Evolutionary conservation across 495 filamentous ascomycete species (phyloP).

Genomic region (Aspergillus ellipticus): DNA sequence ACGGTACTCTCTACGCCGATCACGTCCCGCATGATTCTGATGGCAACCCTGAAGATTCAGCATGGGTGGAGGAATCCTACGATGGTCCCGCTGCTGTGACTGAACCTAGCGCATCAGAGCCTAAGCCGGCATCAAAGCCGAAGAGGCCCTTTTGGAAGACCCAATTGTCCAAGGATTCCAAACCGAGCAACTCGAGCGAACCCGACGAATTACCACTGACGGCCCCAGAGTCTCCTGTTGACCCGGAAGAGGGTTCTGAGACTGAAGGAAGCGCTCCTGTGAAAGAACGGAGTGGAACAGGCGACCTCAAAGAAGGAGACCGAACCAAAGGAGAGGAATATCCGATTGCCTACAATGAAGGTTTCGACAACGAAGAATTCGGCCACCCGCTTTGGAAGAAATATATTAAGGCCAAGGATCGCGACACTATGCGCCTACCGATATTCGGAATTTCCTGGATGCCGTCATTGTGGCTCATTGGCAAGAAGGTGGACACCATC

Average conservation of each 20-base stretch:
- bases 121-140: conserved; percentile 15
- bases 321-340: conserved; percentile 54
- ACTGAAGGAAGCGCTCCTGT: conserved; percentile 3
- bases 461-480: conserved; percentile 72
- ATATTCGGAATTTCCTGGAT: conserved; percentile 78
- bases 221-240: conserved; percentile 26
- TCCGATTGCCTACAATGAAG: conserved; percentile 63
- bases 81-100: neutral
- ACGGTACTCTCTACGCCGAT: neutral
- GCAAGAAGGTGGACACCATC: conserved; percentile 92
- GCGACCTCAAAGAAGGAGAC: conserved; percentile 33
- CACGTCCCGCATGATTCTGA: neutral
- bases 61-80: neutral
- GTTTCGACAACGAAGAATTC: conserved; percentile 58
- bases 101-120: neutral
- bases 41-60: neutral
- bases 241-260: conserved; percentile 11
- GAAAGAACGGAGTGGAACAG: conserved; percentile 16
- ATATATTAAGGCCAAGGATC: conserved; percentile 75
- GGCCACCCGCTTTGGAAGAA: conserved; percentile 76
- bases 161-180: conserved; percentile 31
- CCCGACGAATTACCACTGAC: conserved; percentile 41
- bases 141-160: conserved; percentile 47
- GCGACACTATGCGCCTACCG: conserved; percentile 81
- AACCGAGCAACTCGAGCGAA: conserved; percentile 21